These are phyloP conservation scores for Flaveria floridana DNA, from an alignment of 140 eudicot species.

Conservation along the genomic window DNA sequence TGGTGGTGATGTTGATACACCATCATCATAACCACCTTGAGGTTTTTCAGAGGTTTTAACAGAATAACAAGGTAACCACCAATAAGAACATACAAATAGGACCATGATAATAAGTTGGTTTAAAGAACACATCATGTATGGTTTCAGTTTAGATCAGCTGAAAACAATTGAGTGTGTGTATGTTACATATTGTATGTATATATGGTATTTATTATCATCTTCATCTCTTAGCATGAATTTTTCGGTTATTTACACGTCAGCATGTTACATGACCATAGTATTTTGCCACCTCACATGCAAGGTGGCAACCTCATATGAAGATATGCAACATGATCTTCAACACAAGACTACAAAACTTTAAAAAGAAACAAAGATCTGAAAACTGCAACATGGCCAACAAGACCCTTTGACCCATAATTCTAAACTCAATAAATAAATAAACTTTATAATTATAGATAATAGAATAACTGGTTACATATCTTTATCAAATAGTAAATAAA, in stretches of 20 bases:
- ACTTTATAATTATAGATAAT: not conserved
- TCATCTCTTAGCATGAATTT: constrained; percentile 6
- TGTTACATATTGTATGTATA: not conserved
- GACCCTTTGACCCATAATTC: not conserved
- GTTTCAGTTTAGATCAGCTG: not conserved
- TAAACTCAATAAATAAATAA: not conserved
- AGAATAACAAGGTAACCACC: constrained; percentile 25
- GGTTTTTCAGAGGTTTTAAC: constrained; percentile 23
- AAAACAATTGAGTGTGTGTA: not conserved
- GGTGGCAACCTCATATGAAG: constrained; percentile 44
- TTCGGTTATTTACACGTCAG: constrained; percentile 31
- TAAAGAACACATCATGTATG: constrained; percentile 29
- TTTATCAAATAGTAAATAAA: not conserved
- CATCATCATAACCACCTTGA: constrained; percentile 39
- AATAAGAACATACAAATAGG: constrained; percentile 26
- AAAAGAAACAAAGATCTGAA: constrained; percentile 31
- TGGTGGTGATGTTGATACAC: constrained; percentile 23
- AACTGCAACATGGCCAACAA: not conserved
- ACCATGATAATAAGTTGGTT: not conserved
- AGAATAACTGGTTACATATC: not conserved
- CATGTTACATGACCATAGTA: constrained; percentile 20
- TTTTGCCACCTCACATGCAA: constrained; percentile 43
- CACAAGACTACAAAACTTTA: constrained; percentile 20
- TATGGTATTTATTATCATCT: constrained; percentile 10
- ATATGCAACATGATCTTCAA: constrained; percentile 34